Base-by-base conservation (phyloP, 2,329 filamentous ascomycete species). In the Phyllosticta ampelicida region DNA sequence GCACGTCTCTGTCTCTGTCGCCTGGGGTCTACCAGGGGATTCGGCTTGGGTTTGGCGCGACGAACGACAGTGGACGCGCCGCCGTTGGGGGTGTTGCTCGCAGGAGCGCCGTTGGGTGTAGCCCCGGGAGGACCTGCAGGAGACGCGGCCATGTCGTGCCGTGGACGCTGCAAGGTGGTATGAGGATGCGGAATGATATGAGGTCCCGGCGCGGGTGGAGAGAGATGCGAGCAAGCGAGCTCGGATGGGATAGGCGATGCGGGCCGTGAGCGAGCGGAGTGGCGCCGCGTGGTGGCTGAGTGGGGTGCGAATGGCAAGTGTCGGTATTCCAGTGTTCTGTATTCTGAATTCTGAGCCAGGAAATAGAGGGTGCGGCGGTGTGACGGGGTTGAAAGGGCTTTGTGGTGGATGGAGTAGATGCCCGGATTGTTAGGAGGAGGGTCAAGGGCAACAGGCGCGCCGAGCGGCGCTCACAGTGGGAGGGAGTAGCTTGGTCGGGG, bases 1-100 rank as follows among this genome's bases (percentile, higher is more conserved):
- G 30, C 13, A 60, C 49, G 51, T 60, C 55, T 51, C 61, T 60
- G 20, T 26, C 54, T 48, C 58, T 56, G n/a, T 51, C 60, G 56
- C 44, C 58, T 54, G n/a, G 55, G 28, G 9, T 60, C 53, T 10
- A 65, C 60, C 5, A 73, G 64, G 26, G 74, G 70, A 58, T 71
- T 73, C 58, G 70, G 68, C 60, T 67, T 65, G 29, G 67, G 57
- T 48, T 29, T 66, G 60, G 65, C 61, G 64, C 70, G 71, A 55
- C 69, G 68, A 28, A 69, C 64, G 5, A 66, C 63, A 19, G 63
- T 63, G 5, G 66, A 63, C 29, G 65, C 67, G 48, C 66, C 66
- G 51, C 71, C 72, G 64, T 73, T 74, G 51, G 67, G 65, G 26
- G 51, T 66, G 58, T 63, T 62, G 53, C 29, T 49, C 8, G 53